Percentiles rank a stretch among this genome's conserved stretches.
phyloP scores from a whole-genome alignment of 768 basidiomycete species.

The Mycena albidolilacea region DNA sequence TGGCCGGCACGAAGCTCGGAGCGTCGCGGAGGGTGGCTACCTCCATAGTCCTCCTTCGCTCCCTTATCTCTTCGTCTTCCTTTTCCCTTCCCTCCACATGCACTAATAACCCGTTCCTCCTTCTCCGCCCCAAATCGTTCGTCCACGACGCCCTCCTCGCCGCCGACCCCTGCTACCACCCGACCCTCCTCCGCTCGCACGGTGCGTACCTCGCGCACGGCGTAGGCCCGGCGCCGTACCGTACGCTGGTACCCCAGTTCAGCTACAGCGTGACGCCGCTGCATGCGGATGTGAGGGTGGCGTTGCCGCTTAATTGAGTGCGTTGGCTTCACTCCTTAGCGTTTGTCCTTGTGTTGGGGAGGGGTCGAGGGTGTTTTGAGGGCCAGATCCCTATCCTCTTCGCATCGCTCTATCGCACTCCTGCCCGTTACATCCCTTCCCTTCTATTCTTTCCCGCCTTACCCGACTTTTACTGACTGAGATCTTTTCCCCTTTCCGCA shows the following conservation, averaged over 20 bases:
- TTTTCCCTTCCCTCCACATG: too few relatives aligned
- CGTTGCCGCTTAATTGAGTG: conserved; percentile 62
- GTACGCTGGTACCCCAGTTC: conserved; percentile 64
- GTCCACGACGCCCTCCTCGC: too few relatives aligned
- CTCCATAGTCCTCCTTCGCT: too few relatives aligned
- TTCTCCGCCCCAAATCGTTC: too few relatives aligned
- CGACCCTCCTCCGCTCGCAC: conserved; percentile 53
- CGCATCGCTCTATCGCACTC: not conserved
- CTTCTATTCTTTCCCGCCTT: not conserved
- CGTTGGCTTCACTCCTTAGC: not conserved
- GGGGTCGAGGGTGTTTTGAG: too few relatives aligned
- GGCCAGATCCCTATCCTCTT: too few relatives aligned
- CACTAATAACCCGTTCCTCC: too few relatives aligned
- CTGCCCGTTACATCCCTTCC: not conserved
- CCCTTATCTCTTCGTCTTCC: too few relatives aligned
- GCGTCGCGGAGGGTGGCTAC: too few relatives aligned
- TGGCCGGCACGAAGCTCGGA: too few relatives aligned
- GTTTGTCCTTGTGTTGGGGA: too few relatives aligned
- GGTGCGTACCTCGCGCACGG: conserved; percentile 68
- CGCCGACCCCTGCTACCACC: too few relatives aligned
- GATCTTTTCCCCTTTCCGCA: not conserved
- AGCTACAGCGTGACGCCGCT: conserved; percentile 62
- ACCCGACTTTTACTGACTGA: not conserved
- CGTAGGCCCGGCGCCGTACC: conserved; percentile 60
- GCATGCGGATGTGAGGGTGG: conserved; percentile 67